These are phyloP conservation scores for Arthrobotrys entomopaga DNA, from an alignment of 2,329 filamentous ascomycete genomes.

Conservation along the genomic window DNA sequence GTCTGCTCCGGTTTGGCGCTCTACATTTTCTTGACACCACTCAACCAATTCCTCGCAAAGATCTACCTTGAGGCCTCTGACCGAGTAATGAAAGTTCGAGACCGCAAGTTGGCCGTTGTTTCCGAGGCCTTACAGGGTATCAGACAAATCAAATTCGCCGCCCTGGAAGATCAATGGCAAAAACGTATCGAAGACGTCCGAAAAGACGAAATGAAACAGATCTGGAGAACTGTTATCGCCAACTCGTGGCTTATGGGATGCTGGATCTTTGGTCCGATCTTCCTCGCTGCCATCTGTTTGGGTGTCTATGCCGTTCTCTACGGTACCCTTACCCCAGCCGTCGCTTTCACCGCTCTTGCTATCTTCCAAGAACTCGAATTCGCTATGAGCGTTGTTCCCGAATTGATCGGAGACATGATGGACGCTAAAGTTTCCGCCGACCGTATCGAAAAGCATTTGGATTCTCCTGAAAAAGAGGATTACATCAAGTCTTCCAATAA, in stretches of 20 bases:
- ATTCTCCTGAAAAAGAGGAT: constrained; percentile 71
- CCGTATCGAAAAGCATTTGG: constrained; percentile 77
- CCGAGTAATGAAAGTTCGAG: constrained; percentile 77
- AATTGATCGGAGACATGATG: constrained; percentile 75
- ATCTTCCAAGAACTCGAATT: constrained; percentile 79
- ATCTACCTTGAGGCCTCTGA: constrained; percentile 74
- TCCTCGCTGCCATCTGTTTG: constrained; percentile 77
- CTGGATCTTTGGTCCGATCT: constrained; percentile 78
- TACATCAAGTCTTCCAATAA: constrained; percentile 69
- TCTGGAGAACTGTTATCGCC: constrained; percentile 74
- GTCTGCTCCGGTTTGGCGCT: constrained; percentile 73
- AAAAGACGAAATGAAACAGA: constrained; percentile 72
- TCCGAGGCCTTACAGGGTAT: constrained; percentile 80
- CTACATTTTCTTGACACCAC: constrained; percentile 72
- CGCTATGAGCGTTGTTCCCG: constrained; percentile 76
- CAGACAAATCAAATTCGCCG: constrained; percentile 85
- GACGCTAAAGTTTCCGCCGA: constrained; percentile 78
- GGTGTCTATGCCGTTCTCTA: constrained; percentile 74
- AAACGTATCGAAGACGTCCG: constrained; percentile 73
- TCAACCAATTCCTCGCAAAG: constrained; percentile 75
- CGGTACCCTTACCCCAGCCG: constrained; percentile 73
- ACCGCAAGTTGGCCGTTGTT: constrained; percentile 78
- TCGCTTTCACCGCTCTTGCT: constrained; percentile 81
- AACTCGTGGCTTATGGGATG: constrained; percentile 72
- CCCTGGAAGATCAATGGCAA: constrained; percentile 79